Conservation (phyloP, 2,329 filamentous ascomycete species). For the Talaromyces sp. region DNA sequence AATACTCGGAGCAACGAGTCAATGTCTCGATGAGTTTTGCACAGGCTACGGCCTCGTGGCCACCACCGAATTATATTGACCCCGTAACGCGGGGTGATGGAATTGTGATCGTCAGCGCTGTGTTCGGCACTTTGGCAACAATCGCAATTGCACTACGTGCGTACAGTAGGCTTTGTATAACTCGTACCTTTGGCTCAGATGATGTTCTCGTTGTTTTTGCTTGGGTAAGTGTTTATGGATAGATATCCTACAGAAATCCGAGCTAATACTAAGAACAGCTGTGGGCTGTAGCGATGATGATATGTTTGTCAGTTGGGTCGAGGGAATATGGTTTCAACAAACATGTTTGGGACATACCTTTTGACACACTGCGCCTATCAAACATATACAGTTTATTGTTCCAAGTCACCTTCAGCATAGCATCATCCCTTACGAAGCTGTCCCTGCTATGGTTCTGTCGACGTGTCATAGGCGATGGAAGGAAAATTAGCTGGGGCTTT, state of each 20-base stretch:
- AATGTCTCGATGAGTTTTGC: conserved; percentile 6
- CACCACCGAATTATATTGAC: conserved; percentile 44
- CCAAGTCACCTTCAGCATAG: background rate
- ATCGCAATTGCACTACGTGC: conserved; percentile 42
- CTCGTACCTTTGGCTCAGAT: conserved; percentile 44
- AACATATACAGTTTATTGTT: background rate
- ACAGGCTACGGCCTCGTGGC: conserved; percentile 31
- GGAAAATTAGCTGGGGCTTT: conserved; percentile 5
- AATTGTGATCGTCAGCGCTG: conserved; percentile 39
- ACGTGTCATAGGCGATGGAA: conserved; percentile 7
- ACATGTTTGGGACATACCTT: background rate
- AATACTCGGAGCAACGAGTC: background rate
- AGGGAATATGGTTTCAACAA: background rate
- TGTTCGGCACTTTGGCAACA: conserved; percentile 37
- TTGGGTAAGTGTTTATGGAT: background rate
- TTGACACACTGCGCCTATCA: background rate
- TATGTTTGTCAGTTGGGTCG: background rate
- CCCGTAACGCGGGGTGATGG: conserved; percentile 43
- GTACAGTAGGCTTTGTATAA: conserved; percentile 43
- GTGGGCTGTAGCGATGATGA: background rate
- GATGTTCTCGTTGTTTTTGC: conserved; percentile 41
- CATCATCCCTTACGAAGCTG: conserved; percentile 13
- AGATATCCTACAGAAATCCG: background rate
- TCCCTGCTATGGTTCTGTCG: conserved; percentile 13
- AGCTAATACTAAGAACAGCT: background rate